A percentile compares a stretch with the other conserved stretches of the same genome.
These are phyloP conservation scores for Gossypium longicalyx DNA, from an alignment of 345 rosid species.

Conservation along the genomic window DNA sequence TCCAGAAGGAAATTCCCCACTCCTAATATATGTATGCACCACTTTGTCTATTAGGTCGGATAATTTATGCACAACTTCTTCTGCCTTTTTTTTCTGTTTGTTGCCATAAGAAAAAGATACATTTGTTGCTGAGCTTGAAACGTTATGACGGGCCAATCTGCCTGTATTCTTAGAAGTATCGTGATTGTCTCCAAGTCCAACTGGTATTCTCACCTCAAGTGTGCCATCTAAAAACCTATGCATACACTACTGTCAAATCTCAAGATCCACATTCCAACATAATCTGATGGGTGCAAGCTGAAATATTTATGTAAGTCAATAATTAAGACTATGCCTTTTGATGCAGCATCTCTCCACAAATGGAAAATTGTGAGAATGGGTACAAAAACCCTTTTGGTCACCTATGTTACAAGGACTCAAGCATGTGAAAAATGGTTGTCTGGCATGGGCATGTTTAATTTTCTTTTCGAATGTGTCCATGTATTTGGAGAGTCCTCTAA, in stretches of 20 bases:
- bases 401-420: background rate
- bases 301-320: background rate
- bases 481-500: background rate
- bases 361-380: background rate
- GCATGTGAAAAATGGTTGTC: background rate
- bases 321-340: background rate
- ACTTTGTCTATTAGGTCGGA: conserved; percentile 51
- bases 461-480: background rate
- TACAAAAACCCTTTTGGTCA: background rate
- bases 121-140: conserved; percentile 32
- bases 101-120: conserved; percentile 14
- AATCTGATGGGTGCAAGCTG: background rate
- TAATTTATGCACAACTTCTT: conserved; percentile 38
- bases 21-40: conserved; percentile 36
- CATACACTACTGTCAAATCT: conserved; percentile 18
- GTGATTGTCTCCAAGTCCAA: conserved; percentile 26
- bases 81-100: conserved; percentile 33
- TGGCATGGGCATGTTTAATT: background rate
- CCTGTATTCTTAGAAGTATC: conserved; percentile 31
- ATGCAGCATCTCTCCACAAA: background rate
- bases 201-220: conserved; percentile 43
- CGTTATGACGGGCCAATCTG: conserved; percentile 23
- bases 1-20: conserved; percentile 45
- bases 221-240: conserved; percentile 71
- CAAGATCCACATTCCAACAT: background rate